Evolutionary conservation across 192 early-diverging fungal genomes (phyloP), one percentile per base, ranked within the genome.

Genomic region (Chytriomyces sp.): DNA sequence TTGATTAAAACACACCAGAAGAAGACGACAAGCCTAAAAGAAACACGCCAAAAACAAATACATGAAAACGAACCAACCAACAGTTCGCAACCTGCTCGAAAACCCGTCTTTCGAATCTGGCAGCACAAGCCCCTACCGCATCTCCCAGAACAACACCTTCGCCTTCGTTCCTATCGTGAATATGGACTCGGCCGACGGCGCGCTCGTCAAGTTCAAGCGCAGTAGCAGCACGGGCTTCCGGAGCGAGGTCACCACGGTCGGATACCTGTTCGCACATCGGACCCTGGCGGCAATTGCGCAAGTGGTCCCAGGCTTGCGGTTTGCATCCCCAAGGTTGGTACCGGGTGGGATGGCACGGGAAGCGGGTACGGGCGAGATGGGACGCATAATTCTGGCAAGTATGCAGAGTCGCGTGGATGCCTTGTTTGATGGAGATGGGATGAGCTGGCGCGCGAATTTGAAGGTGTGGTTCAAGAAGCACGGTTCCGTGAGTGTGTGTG

Each of bases 61-160:
- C 44, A 2, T 22, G 17, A 3, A 49, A 49, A 2, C 0, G 22
- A 49, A 49, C 44, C 1, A 49, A 49, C 26, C 14, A 28, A 33
- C 41, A 78, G 77, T 10, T 26, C 26, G 25, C 25, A 78, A 78
- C 53, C 61, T 78, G 5, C 10, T 78, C 12, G 28, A 56, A 33
- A 78, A 78, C 66, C 74, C 74, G 28, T 68, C 73, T 7, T 78
- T 78, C 39, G 77, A 78, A 39, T 8, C 41, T 22, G 55, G 41
- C 3, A 40, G 39, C 31, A 22, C 38, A 7, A 14, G 19, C 22
- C 54, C 54, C 5, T 74, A 74, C 62, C 25, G 6, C 40, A 32
- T 74, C 10, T 58, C 49, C 5, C 44, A 19, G n/a, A 59, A 53
- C 22, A 59, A 53, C 37, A n/a, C 37, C n/a, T 62, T 25, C 71